These are phyloP conservation scores for Xanthoconium stramineum DNA, from an alignment of 768 basidiomycete species.

Conservation along the genomic window DNA sequence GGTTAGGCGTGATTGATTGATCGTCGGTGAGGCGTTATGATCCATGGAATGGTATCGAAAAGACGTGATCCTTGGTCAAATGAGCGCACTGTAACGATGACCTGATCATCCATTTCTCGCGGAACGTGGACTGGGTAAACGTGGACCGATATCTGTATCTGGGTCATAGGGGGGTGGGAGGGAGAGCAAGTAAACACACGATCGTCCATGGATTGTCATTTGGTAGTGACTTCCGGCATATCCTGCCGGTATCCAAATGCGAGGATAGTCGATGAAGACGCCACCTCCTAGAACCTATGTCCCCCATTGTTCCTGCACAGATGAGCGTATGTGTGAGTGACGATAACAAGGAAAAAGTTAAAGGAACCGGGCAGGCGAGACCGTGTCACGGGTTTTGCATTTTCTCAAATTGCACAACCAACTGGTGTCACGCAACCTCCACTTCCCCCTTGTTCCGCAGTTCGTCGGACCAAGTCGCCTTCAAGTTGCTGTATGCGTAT, in stretches of 20 bases:
- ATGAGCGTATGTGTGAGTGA: not conserved
- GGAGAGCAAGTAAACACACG: not conserved
- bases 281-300: not conserved
- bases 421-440: not conserved
- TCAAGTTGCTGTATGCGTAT: not conserved
- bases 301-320: not conserved
- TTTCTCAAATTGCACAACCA: too few relatives aligned
- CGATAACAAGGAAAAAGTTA: too few relatives aligned
- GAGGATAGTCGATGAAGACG: not conserved
- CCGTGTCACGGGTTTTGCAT: not conserved
- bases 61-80: not conserved
- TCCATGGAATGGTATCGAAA: not conserved
- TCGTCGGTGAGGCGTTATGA: too few relatives aligned
- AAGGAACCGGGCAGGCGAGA: not conserved
- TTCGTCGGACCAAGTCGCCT: not conserved
- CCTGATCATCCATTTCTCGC: not conserved
- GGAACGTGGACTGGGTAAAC: constrained; percentile 7
- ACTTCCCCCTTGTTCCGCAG: not conserved
- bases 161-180: not conserved
- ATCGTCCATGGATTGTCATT: not conserved
- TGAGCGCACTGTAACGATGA: not conserved
- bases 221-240: not conserved
- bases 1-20: too few relatives aligned
- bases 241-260: not conserved
- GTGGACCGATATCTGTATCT: constrained; percentile 1